Evolutionary conservation across 495 filamentous ascomycete genomes (phyloP), one percentile per base, ranked within the genome.

Genomic region (Talaromyces stipitatus): DNA sequence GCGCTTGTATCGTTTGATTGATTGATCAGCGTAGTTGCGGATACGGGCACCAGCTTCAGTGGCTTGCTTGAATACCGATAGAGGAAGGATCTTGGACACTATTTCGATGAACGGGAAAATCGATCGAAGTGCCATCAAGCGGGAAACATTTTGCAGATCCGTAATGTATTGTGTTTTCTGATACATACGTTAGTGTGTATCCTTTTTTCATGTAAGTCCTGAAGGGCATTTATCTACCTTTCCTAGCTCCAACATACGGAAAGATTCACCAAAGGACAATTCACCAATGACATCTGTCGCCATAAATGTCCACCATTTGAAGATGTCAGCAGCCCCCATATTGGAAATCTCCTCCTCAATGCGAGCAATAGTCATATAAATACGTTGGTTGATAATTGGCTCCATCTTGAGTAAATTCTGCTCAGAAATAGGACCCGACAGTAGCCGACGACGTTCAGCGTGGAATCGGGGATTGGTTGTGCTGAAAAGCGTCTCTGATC

Each of bases 261-360:
- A 79, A 6, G 65, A 68, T 55, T 75, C 72, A 8, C 78, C 78
- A 62, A 82, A 82, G 8, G 68, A 69, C n/a, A 81, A 62, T n/a
- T 76, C 62, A 4, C 68, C 67, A 30, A 77, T 69, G 3, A 77
- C 64, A 50, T 81, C 79, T 3, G 68, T 71, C 2, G 72, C 64
- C 69, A 80, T 68, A 16, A 77, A 73, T 27, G 66, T 58, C 61
- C 63, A 74, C 78, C 78, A 81, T 54, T 71, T 70, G 28, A 63
- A 61, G 4, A 80, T 62, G 58, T 80, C 77, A 10, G 60, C 51
- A 1, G 46, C 60, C 6, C 60, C 60, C 18, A 66, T 38, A 2
- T 45, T 55, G 32, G 63, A 51, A 28, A 56, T 59, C 16, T 69
- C 66, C 16, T 66, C 57, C 11, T 54, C 55, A 32, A 71, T 68